A percentile compares a stretch with the other conserved stretches of the same genome.
phyloP scores from a whole-genome alignment of 768 basidiomycete genomes.

The Kwoniella sp. region DNA sequence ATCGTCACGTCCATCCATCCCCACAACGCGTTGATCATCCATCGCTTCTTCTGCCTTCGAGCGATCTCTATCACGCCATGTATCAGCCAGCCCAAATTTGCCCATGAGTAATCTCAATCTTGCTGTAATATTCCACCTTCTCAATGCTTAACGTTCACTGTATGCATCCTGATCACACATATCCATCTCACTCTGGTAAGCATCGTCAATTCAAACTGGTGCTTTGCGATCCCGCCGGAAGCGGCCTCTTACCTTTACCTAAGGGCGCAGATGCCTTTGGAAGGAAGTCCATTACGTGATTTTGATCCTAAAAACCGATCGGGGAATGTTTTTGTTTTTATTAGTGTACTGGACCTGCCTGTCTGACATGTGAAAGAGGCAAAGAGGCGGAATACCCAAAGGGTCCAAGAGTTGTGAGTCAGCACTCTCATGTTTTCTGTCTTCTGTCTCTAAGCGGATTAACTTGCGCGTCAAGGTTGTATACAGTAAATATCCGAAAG shows the following conservation, averaged over 20 bases:
- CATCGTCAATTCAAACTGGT: no score
- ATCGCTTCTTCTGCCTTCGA: no score
- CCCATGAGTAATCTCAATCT: background rate
- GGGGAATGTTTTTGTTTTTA: background rate
- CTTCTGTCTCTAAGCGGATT: background rate
- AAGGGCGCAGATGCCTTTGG: no score
- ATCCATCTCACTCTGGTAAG: no score
- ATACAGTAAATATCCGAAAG: background rate
- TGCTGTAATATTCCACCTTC: background rate
- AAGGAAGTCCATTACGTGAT: background rate
- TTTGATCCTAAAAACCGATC: background rate
- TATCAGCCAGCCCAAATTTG: no score
- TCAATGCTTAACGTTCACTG: no score
- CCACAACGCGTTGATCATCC: no score
- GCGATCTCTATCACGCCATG: background rate
- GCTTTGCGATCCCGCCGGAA: conserved; percentile 1
- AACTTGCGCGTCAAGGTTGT: background rate
- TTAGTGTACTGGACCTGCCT: no score
- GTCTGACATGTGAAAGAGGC: background rate
- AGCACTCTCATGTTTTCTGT: background rate
- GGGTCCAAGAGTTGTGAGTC: background rate
- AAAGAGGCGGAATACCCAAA: background rate
- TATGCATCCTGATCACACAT: no score
- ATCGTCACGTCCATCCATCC: no score
- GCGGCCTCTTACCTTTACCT: background rate